Evolutionary conservation across 2,329 filamentous ascomycete genomes (phyloP), one percentile per base, ranked within the genome.

Genomic region (Fusarium sp.): DNA sequence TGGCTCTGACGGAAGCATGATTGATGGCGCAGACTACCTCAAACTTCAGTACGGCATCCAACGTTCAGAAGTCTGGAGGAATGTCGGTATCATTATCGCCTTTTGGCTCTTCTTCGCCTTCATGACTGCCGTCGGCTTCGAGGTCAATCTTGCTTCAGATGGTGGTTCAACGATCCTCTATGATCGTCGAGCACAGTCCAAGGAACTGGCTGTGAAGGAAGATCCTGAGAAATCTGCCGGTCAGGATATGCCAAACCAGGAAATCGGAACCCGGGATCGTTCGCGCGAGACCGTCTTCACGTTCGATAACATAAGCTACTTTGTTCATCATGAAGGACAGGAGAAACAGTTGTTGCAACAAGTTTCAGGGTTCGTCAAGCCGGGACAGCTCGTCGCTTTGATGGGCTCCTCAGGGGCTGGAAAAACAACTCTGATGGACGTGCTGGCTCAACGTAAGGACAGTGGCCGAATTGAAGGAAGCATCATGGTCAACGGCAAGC

Each of bases 391-490:
- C 20, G 92, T 90, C 8, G 90, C 90, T 14, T 82, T 92, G 3
- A 92, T 92, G 90, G 75, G 75, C 81, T 92, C 93, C 9, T 93
- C 91, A 14, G 93, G 94, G 69, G 94, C 94, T 16, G 93, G 94
- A 42, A 97, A 97, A 78, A 97, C 94, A 0, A 96, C 93, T 0
- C 86, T 97, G 18, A 83, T 97, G 40, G 92, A 97, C 78, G 91
- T 92, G n/a, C 84, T 97, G 53, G 94, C 94, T 34, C 92, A 90
- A 59, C 90, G 94, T 76, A 91, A 91, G 10, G 93, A 92, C 0
- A 94, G 94, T 88, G 94, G 94, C 78, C 90, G 95, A n/a, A 91
- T 97, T 30, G 88, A 87, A 2, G 94, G 94, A 52, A 90, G 94
- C 65, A 94, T 96, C 88, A 78, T 86, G 7, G 85, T 88, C 9